A percentile compares a stretch with the other conserved stretches of the same genome.
Evolutionary conservation across 345 rosid genomes (phyloP).

Genomic region (Hibiscus tridactylites): DNA sequence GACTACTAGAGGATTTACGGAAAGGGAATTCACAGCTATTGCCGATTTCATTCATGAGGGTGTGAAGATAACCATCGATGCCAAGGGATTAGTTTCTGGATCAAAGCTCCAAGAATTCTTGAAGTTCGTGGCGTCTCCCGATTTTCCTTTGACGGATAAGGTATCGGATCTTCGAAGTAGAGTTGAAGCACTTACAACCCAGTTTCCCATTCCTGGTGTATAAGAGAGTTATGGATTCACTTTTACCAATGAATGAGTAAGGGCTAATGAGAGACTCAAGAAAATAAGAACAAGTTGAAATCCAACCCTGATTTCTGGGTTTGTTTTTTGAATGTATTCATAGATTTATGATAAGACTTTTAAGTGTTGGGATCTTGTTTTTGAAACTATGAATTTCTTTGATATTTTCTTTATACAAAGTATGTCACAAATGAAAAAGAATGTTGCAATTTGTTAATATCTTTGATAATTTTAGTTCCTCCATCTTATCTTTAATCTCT

Average conservation of each 20-base stretch:
- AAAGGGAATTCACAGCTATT: slow-evolving; percentile 58
- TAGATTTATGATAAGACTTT: too few species aligned
- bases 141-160: slow-evolving; percentile 45
- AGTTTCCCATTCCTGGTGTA: slow-evolving; percentile 72
- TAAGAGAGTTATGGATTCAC: slow-evolving; percentile 16
- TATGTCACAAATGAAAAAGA: too few species aligned
- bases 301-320: background rate
- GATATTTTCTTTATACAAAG: too few species aligned
- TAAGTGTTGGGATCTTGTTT: too few species aligned
- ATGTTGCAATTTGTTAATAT: too few species aligned
- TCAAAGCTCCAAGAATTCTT: slow-evolving; percentile 77
- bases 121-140: slow-evolving; percentile 46
- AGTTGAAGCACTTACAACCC: slow-evolving; percentile 71
- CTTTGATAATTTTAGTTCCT: too few species aligned
- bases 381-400: too few species aligned
- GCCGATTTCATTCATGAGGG: slow-evolving; percentile 88
- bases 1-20: slow-evolving; percentile 85
- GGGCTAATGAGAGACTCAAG: background rate
- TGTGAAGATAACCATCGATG: slow-evolving; percentile 59
- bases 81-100: slow-evolving; percentile 45
- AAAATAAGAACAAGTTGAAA: background rate
- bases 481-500: too few species aligned
- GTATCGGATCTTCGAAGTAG: slow-evolving; percentile 46
- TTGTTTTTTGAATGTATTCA: too few species aligned
- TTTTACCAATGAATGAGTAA: background rate